Percentiles rank a stretch among this genome's conserved stretches.
Conservation (phyloP, 2,329 filamentous ascomycete species). For the Colletotrichum sp. region DNA sequence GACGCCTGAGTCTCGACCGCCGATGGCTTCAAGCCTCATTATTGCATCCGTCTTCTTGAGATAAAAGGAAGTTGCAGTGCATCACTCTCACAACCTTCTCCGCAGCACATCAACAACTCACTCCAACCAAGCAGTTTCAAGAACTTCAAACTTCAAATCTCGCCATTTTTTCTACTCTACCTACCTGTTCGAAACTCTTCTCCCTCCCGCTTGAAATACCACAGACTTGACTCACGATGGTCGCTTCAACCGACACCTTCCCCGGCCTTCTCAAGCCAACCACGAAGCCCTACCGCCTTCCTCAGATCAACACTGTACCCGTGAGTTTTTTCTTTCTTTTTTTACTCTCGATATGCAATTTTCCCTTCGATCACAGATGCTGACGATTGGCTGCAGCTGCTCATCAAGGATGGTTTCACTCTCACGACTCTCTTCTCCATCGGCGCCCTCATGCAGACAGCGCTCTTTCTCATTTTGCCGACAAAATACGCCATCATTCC, state of each 20-base stretch:
- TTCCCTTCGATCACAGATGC: neutral
- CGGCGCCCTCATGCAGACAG: slow-evolving; percentile 39
- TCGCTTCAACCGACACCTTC: neutral
- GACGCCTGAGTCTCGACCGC: neutral
- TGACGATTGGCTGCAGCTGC: neutral
- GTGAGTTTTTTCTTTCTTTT: neutral
- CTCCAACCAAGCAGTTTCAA: neutral
- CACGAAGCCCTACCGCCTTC: neutral
- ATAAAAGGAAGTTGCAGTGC: neutral
- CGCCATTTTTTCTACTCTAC: neutral
- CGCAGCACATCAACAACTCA: neutral
- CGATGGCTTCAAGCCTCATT: neutral
- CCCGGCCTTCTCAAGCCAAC: neutral
- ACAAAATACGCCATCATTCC: slow-evolving; percentile 39
- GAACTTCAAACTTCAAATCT: neutral
- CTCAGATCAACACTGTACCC: neutral
- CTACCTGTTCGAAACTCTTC: neutral
- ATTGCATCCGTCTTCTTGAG: neutral
- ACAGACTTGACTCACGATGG: neutral
- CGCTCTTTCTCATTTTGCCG: slow-evolving; percentile 37
- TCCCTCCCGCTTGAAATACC: neutral
- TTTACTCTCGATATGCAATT: neutral
- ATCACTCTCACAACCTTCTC: neutral
- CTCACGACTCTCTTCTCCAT: slow-evolving; percentile 35
- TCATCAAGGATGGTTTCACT: slow-evolving; percentile 38